phyloP scores from a whole-genome alignment of 1,139 yeast genomes.

The Yamadazyma pseudoaaseri region DNA sequence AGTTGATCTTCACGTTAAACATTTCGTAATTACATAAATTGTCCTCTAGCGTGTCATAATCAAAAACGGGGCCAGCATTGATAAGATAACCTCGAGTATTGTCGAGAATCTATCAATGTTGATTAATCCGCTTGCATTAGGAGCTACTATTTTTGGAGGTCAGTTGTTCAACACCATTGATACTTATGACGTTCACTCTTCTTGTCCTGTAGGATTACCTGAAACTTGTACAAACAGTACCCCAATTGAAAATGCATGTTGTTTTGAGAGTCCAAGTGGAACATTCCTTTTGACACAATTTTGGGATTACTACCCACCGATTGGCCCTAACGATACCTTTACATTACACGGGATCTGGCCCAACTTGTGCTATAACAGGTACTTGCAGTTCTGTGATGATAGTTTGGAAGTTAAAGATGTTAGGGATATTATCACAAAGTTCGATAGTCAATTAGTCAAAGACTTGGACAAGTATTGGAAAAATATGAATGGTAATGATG shows the following conservation, averaged over 20 bases:
- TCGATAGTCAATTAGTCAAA: conserved; percentile 50
- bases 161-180: background rate
- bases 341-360: conserved; percentile 63
- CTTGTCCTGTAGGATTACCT: conserved; percentile 68
- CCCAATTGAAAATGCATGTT: conserved; percentile 56
- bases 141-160: conserved; percentile 1
- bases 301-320: conserved; percentile 88
- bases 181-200: conserved; percentile 2
- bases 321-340: conserved; percentile 78
- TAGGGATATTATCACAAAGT: conserved; percentile 50
- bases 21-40: no score
- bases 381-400: conserved; percentile 65
- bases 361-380: conserved; percentile 34
- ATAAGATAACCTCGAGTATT: no score
- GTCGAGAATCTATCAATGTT: conserved; percentile 1
- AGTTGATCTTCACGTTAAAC: no score
- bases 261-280: conserved; percentile 83
- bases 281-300: conserved; percentile 83
- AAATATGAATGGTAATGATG: conserved; percentile 72
- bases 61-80: no score
- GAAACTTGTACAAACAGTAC: conserved; percentile 53
- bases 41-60: no score
- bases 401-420: conserved; percentile 55
- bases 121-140: conserved; percentile 1
- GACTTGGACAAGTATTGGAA: conserved; percentile 73